Percentiles rank a stretch among this genome's conserved stretches.
phyloP scores from a whole-genome alignment of 768 basidiomycete species.

The Clavulina sp. region DNA sequence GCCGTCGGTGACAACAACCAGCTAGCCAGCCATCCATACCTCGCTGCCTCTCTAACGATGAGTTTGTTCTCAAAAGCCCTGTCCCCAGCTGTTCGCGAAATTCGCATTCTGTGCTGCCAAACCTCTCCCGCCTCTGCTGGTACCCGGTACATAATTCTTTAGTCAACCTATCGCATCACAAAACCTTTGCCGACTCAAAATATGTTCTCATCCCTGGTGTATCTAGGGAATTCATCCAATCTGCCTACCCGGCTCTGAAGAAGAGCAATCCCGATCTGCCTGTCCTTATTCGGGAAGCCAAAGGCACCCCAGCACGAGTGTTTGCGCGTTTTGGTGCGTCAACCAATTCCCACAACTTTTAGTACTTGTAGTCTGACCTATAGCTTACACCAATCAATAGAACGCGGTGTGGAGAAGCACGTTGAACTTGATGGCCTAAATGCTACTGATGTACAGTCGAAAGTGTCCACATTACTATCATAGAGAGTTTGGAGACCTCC shows the following conservation, averaged over 20 bases:
- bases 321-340: conserved; percentile 75
- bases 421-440: conserved; percentile 64
- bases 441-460: conserved; percentile 50
- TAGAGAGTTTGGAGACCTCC: neutral
- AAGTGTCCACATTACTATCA: conserved; percentile 42
- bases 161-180: neutral
- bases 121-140: conserved; percentile 59
- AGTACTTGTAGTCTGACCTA: conserved; percentile 2
- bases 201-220: neutral
- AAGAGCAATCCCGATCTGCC: conserved; percentile 77
- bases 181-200: neutral
- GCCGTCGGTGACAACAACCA: neutral
- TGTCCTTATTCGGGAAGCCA: conserved; percentile 62
- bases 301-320: conserved; percentile 58
- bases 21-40: neutral
- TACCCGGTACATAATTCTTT: conserved; percentile 41
- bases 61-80: conserved; percentile 52
- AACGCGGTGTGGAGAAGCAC: conserved; percentile 65
- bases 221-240: conserved; percentile 56
- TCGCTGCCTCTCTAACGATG: conserved; percentile 20
- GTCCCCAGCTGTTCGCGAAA: conserved; percentile 61
- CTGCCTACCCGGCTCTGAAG: conserved; percentile 59
- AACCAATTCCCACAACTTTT: neutral
- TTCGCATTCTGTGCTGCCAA: conserved; percentile 69
- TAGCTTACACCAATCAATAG: no score